Evolutionary conservation across 2,329 filamentous ascomycete genomes (phyloP).

Genomic region (Immersiporthe knoxdaviesiana): DNA sequence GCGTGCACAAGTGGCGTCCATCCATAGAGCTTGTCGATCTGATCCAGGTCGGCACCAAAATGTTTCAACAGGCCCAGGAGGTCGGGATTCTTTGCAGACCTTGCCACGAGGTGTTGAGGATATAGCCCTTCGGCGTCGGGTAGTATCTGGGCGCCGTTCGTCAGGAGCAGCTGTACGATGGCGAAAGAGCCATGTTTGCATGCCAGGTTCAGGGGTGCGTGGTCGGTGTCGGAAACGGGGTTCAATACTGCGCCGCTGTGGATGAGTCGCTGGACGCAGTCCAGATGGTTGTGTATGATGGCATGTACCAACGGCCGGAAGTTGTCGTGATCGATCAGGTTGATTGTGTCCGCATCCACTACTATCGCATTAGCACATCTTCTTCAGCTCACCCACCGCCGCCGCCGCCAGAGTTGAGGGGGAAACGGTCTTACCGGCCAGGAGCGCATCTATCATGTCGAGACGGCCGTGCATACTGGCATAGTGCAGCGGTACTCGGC

Average conservation of each 20-base stretch:
- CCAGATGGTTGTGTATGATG: conserved; percentile 83
- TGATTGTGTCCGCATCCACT: conserved; percentile 70
- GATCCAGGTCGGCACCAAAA: conserved; percentile 87
- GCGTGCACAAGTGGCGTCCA: conserved; percentile 98
- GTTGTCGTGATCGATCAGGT: conserved; percentile 93
- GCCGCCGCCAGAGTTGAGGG: no score
- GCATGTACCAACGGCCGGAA: conserved; percentile 95
- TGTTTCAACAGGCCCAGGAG: conserved; percentile 79
- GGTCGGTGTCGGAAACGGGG: conserved; percentile 82
- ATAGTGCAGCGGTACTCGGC: conserved; percentile 90
- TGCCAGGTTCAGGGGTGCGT: conserved; percentile 91
- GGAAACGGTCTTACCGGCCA: conserved; percentile 59
- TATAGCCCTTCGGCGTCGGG: conserved; percentile 95
- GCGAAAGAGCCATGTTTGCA: conserved; percentile 89
- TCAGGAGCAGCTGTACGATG: conserved; percentile 83
- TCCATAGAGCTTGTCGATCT: conserved; percentile 92
- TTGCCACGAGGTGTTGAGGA: conserved; percentile 93
- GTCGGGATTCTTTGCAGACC: conserved; percentile 80
- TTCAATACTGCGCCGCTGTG: conserved; percentile 81
- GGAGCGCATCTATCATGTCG: conserved; percentile 76
- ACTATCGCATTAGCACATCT: not conserved
- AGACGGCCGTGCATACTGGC: conserved; percentile 92
- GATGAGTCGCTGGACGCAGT: conserved; percentile 79
- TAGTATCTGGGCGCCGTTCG: conserved; percentile 79
- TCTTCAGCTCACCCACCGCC: not conserved